Percentiles rank a stretch among this genome's conserved stretches.
These are phyloP conservation scores for Phoenix dactylifera DNA, from an alignment of 176 grass and related monocot genomes.

Conservation along the genomic window DNA sequence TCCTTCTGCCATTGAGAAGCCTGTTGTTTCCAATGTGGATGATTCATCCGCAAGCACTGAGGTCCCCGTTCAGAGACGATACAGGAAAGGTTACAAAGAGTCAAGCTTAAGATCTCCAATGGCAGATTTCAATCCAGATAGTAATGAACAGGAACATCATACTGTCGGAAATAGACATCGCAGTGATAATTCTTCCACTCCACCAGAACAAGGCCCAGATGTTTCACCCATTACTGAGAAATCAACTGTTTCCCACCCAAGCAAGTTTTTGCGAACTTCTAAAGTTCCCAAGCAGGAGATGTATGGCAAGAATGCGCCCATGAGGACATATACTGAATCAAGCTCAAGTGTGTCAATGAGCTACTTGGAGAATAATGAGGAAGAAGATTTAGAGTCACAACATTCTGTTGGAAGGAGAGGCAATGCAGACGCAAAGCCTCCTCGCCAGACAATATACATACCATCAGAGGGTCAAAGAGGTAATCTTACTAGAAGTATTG, in stretches of 20 bases:
- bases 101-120: background rate
- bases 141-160: no score
- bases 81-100: background rate
- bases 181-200: background rate
- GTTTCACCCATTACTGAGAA: background rate
- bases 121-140: background rate
- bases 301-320: constrained; percentile 15
- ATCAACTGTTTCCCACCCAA: background rate
- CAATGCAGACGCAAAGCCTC: constrained; percentile 35
- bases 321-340: constrained; percentile 18
- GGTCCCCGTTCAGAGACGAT: background rate
- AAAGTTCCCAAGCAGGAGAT: background rate
- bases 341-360: constrained; percentile 23
- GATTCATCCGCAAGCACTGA: background rate
- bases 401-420: constrained; percentile 17
- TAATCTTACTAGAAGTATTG: constrained; percentile 5
- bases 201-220: background rate
- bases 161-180: background rate
- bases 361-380: constrained; percentile 45
- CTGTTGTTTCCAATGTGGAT: constrained; percentile 23
- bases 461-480: constrained; percentile 32
- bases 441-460: constrained; percentile 37
- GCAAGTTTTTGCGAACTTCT: background rate
- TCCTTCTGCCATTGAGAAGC: background rate
- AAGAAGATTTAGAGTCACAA: constrained; percentile 21